These are phyloP conservation scores for Calocybe gambosa DNA, from an alignment of 1,284 basidiomycete genomes.

Conservation along the genomic window DNA sequence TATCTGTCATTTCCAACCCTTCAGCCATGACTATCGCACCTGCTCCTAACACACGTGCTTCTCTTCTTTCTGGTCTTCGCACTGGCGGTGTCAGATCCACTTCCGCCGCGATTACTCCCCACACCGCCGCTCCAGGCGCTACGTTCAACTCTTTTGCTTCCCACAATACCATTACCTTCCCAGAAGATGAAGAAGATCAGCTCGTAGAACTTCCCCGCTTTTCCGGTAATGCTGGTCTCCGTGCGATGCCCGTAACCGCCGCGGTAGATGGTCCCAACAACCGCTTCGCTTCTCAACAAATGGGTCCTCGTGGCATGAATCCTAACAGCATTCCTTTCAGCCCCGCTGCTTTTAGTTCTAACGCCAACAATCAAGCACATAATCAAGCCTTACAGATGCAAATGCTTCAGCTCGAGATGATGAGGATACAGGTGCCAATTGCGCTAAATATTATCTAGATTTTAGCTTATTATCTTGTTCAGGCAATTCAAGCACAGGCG, in stretches of 20 bases:
- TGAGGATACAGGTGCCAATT: conserved; percentile 63
- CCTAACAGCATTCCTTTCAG: conserved; percentile 55
- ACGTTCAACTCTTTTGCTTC: conserved; percentile 54
- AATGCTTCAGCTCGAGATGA: conserved; percentile 74
- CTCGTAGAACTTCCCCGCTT: conserved; percentile 47
- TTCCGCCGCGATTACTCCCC: conserved; percentile 54
- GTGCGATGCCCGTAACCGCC: conserved; percentile 54
- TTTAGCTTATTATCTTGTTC: conserved; percentile 12
- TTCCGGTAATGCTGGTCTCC: conserved; percentile 31
- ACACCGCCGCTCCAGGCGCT: conserved; percentile 59
- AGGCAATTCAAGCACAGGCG: conserved; percentile 43
- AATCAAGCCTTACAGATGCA: conserved; percentile 68
- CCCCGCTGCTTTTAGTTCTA: conserved; percentile 38
- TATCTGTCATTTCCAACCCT: conserved; percentile 26
- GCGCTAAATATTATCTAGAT: neutral
- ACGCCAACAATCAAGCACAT: conserved; percentile 41
- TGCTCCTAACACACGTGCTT: conserved; percentile 62
- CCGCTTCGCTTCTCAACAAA: conserved; percentile 59
- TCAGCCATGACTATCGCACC: conserved; percentile 53
- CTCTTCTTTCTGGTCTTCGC: conserved; percentile 77
- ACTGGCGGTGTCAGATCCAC: conserved; percentile 77
- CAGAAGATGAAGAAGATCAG: conserved; percentile 53
- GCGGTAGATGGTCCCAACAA: conserved; percentile 62
- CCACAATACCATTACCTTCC: conserved; percentile 34
- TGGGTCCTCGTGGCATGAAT: conserved; percentile 43